Evolutionary conservation across 73 alveolate genomes (phyloP), one percentile per base, ranked within the genome.

Genomic region (Urostyla sp.): DNA sequence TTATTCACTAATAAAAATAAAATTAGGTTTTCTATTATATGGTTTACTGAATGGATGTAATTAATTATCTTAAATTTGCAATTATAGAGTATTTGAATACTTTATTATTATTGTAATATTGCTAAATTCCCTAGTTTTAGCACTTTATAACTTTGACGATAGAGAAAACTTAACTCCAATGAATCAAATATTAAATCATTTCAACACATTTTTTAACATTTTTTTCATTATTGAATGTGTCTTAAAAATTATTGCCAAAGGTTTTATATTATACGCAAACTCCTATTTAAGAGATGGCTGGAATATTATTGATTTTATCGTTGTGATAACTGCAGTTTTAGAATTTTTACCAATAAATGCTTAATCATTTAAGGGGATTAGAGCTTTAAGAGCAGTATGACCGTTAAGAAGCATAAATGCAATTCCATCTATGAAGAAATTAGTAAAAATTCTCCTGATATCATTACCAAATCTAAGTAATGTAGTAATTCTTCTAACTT

Each of bases 231-330:
- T 79, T 15, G 91, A 81, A 52, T 50, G 67, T 35, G 52, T 52
- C 1, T 43, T 81, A 4, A 81, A 81, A 52, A 75, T 75, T 26
- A n/a, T 81, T 0, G 91, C 91, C 4, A 36, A 36, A 53, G 91
- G 91, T 3, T 52, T 81, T 51, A 23, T 81, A 27, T 21, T 72
- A 16, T 60, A 73, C 27, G 35, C 21, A 51, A 34, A 35, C 54
- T 50, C 91, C 51, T 81, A 81, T 73, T 53, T 81, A 18, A 67
- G 87, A 52, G 88, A 81, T 37, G 74, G 80, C 26, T 81, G 91
- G 87, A 81, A 81, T 37, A 72, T 53, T 6, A 50, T 81, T 21
- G 91, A 81, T 36, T 75, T 81, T 20, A 34, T 75, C 6, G 87
- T 75, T 1, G 87, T 81, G 0, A 53, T 72, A 16, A 69, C 87